phyloP scores from a whole-genome alignment of 2,329 filamentous ascomycete species.

The Cladorrhinum sp. region DNA sequence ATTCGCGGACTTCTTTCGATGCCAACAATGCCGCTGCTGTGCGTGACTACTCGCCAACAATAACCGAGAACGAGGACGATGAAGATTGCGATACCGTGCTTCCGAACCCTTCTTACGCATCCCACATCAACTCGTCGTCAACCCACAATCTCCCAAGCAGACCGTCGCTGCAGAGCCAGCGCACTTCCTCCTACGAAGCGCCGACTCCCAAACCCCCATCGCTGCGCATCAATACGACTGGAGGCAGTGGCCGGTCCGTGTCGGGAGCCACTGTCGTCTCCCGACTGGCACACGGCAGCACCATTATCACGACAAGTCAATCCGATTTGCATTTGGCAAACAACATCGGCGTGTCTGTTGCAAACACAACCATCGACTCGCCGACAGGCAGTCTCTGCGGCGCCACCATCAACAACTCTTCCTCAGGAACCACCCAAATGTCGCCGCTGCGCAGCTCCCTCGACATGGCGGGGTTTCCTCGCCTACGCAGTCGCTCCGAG shows the following conservation, averaged over 20 bases:
- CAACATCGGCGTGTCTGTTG: constrained; percentile 19
- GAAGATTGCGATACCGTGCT: constrained; percentile 21
- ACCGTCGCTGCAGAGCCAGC: constrained; percentile 40
- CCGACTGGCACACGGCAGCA: constrained; percentile 43
- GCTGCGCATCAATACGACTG: constrained; percentile 40
- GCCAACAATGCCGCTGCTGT: constrained; percentile 2
- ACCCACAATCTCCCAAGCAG: constrained; percentile 31
- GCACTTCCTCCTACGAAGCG: constrained; percentile 41
- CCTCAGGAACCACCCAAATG: constrained; percentile 29
- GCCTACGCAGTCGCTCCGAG: constrained; percentile 59
- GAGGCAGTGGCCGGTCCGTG: constrained; percentile 12
- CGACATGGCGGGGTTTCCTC: constrained; percentile 51
- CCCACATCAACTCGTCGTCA: constrained; percentile 16
- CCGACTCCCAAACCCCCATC: constrained; percentile 30
- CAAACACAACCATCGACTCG: constrained; percentile 32
- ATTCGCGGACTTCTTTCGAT: constrained; percentile 53
- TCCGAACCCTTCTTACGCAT: constrained; percentile 30
- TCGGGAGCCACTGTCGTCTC: constrained; percentile 32
- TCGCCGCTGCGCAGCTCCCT: constrained; percentile 58
- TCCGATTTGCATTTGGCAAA: constrained; percentile 47
- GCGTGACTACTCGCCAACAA: constrained; percentile 55
- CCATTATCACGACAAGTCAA: constrained; percentile 32
- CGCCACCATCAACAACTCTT: constrained; percentile 22
- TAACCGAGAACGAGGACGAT: constrained; percentile 44
- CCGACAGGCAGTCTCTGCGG: constrained; percentile 32